Evolutionary conservation across 169 alveolate species (phyloP).

Genomic region (Cryptosporidium tyzzeri): DNA sequence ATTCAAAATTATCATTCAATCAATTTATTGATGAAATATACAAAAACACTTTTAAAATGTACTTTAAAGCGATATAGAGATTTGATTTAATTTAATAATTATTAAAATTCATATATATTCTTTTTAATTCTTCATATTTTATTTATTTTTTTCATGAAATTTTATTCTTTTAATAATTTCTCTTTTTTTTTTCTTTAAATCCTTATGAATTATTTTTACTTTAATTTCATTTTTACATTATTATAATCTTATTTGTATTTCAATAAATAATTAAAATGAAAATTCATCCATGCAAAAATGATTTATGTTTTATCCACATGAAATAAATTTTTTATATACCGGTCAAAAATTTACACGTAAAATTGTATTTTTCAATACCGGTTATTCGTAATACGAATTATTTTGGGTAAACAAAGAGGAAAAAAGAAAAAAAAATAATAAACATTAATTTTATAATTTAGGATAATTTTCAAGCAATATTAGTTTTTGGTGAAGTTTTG

Average conservation of each 20-base stretch:
- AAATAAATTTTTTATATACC: slow-evolving; percentile 27
- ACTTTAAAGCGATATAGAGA: slow-evolving; percentile 9
- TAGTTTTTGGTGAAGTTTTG: too few relatives aligned
- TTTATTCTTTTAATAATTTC: too few relatives aligned
- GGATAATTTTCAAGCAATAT: too few relatives aligned
- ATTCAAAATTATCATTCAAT: neutral
- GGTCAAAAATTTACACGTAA: slow-evolving; percentile 36
- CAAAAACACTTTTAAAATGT: slow-evolving; percentile 25
- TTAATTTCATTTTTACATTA: neutral
- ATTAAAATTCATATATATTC: neutral
- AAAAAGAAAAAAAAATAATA: neutral
- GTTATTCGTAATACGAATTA: neutral
- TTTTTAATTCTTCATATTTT: neutral
- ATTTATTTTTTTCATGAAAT: too few relatives aligned
- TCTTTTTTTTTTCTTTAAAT: neutral
- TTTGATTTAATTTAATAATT: neutral
- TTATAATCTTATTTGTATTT: too few relatives aligned
- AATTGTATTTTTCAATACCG: neutral
- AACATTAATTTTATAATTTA: neutral
- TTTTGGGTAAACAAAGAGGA: neutral
- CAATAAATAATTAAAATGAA: too few relatives aligned
- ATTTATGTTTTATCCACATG: slow-evolving; percentile 18
- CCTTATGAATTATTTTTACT: neutral
- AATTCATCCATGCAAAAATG: too few relatives aligned
- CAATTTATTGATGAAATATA: slow-evolving; percentile 33